Conservation (phyloP, 805 yeast species). For the Starmerella riodocensis region DNA sequence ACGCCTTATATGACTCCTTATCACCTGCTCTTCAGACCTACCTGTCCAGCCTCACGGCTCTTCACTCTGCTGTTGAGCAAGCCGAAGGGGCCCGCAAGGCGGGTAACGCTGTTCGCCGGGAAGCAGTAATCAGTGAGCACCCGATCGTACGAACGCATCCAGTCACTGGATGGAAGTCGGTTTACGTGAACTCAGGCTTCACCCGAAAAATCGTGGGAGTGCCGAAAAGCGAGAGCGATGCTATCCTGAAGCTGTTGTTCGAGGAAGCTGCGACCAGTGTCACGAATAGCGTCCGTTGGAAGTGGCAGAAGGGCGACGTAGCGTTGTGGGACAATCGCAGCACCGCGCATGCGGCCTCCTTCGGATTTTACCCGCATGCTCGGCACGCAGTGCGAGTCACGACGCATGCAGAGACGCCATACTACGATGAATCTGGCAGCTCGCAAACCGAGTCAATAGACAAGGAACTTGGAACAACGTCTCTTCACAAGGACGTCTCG, state of each 20-base stretch:
- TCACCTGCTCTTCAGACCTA: slow-evolving; percentile 36
- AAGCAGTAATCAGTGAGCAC: slow-evolving; percentile 48
- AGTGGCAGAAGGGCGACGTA: slow-evolving; percentile 57
- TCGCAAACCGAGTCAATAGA: slow-evolving; percentile 22
- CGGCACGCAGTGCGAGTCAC: slow-evolving; percentile 68
- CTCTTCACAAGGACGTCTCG: slow-evolving; percentile 24
- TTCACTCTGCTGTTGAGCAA: slow-evolving; percentile 53
- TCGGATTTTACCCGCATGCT: slow-evolving; percentile 57
- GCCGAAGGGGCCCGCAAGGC: slow-evolving; percentile 40
- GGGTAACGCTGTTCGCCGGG: slow-evolving; percentile 58
- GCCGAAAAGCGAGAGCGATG: slow-evolving; percentile 54
- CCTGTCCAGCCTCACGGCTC: slow-evolving; percentile 40
- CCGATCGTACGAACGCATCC: slow-evolving; percentile 66
- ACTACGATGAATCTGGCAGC: slow-evolving; percentile 20
- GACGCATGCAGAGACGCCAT: slow-evolving; percentile 61
- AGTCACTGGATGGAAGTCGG: slow-evolving; percentile 47
- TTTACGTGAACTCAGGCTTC: slow-evolving; percentile 49
- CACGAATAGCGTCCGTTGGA: slow-evolving; percentile 57
- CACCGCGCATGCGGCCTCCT: slow-evolving; percentile 52
- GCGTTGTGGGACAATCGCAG: slow-evolving; percentile 73
- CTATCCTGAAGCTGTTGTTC: slow-evolving; percentile 42
- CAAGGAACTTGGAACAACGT: slow-evolving; percentile 19
- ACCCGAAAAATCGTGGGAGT: slow-evolving; percentile 53
- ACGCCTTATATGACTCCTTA: slow-evolving; percentile 40
- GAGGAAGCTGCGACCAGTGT: slow-evolving; percentile 39